phyloP scores from a whole-genome alignment of 306 rosid species.

The Casuarina cunninghamiana region DNA sequence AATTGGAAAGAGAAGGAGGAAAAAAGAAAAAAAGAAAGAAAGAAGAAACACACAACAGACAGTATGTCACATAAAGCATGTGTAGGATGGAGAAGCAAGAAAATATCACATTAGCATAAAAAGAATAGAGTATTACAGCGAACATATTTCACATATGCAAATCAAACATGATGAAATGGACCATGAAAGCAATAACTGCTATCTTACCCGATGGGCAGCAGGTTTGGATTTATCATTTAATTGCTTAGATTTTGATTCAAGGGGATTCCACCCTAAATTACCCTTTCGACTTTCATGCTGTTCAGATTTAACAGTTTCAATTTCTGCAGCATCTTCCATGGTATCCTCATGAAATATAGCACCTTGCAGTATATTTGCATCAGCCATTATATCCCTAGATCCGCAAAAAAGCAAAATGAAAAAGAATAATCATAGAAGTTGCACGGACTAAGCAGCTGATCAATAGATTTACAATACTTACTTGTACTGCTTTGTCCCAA shows the following conservation, averaged over 20 bases:
- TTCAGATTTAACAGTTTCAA: conserved; percentile 36
- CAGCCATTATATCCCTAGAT: conserved; percentile 87
- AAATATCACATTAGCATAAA: background rate
- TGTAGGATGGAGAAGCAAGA: background rate
- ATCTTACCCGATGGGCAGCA: conserved; percentile 87
- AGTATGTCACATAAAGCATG: conserved; percentile 2
- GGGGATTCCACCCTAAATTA: conserved; percentile 67
- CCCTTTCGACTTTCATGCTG: conserved; percentile 51
- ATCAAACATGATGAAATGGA: background rate
- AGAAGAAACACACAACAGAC: conserved; percentile 5
- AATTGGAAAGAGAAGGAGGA: conserved; percentile 1
- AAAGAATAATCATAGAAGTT: conserved; percentile 17
- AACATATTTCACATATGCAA: conserved; percentile 1
- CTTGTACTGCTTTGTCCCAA: conserved; percentile 98
- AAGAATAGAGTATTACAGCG: background rate
- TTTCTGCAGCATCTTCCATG: conserved; percentile 48
- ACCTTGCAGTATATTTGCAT: conserved; percentile 97
- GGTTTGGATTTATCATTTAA: conserved; percentile 64
- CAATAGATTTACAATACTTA: conserved; percentile 37
- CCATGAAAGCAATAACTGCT: conserved; percentile 10
- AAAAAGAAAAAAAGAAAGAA: conserved; percentile 7
- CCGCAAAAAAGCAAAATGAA: conserved; percentile 24
- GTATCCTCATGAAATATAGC: conserved; percentile 94
- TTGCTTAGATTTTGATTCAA: conserved; percentile 68
- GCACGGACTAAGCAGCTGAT: conserved; percentile 22